These are phyloP conservation scores for Scopulariopsis brevicaulis DNA, from an alignment of 2,329 filamentous ascomycete species.

Conservation along the genomic window DNA sequence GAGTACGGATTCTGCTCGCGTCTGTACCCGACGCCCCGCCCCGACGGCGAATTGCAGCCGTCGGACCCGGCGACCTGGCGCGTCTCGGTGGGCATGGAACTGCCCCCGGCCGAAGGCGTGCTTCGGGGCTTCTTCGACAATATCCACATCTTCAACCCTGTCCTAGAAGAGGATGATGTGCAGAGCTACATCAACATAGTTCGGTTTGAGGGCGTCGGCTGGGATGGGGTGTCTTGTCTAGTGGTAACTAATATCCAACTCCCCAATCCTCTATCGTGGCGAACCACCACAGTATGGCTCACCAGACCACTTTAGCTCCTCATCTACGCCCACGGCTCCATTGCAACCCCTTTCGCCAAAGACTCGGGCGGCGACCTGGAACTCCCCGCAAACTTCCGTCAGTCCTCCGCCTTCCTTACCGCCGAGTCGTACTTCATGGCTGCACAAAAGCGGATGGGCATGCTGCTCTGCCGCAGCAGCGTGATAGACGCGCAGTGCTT, in stretches of 20 bases:
- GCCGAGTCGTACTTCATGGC: conserved; percentile 7
- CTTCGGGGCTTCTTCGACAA: background rate
- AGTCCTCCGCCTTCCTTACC: background rate
- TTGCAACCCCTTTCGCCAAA: background rate
- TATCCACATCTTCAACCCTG: background rate
- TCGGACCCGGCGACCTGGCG: background rate
- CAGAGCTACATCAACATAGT: background rate
- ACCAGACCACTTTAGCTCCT: background rate
- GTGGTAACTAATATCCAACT: background rate
- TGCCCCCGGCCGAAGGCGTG: background rate
- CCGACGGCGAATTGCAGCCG: background rate
- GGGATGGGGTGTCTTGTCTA: background rate
- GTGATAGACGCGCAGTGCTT: conserved; percentile 6
- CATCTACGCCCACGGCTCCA: background rate
- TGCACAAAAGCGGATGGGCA: conserved; percentile 8
- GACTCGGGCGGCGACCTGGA: background rate
- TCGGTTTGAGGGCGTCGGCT: background rate
- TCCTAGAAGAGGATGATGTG: background rate
- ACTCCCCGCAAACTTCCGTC: background rate
- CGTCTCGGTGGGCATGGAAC: background rate
- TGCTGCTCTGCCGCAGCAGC: conserved; percentile 5
- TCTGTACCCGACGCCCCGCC: background rate
- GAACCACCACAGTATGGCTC: background rate
- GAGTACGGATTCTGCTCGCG: background rate
- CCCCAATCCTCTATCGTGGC: background rate